A percentile compares a stretch with the other conserved stretches of the same genome.
These are phyloP conservation scores for Hypoxylon crocopeplum DNA, from an alignment of 495 filamentous ascomycete genomes.

Conservation along the genomic window DNA sequence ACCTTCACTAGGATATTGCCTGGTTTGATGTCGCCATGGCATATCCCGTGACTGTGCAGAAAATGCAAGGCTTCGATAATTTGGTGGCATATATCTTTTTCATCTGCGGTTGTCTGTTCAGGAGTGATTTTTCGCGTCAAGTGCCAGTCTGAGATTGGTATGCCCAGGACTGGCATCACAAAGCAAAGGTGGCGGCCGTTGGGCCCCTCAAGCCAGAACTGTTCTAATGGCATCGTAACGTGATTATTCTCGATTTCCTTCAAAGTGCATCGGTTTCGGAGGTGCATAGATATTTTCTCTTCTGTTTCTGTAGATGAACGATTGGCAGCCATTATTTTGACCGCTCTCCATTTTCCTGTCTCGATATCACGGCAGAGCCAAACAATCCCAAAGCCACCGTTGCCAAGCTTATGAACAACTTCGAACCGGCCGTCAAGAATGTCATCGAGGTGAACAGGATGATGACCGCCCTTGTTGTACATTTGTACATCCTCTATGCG, in stretches of 20 bases:
- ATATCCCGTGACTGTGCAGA: slow-evolving; percentile 29
- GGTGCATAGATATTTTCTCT: slow-evolving; percentile 7
- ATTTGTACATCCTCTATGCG: slow-evolving; percentile 15
- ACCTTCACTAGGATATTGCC: slow-evolving; percentile 36
- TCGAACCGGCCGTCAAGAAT: slow-evolving; percentile 47
- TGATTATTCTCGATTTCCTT: slow-evolving; percentile 9
- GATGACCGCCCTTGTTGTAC: slow-evolving; percentile 47
- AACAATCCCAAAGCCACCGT: slow-evolving; percentile 58
- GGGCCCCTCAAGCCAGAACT: slow-evolving; percentile 49
- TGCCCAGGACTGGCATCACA: slow-evolving; percentile 34
- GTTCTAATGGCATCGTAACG: slow-evolving; percentile 33
- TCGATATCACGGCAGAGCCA: slow-evolving; percentile 61
- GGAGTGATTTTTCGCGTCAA: background rate
- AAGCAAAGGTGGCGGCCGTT: slow-evolving; percentile 49
- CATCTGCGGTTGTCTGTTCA: background rate
- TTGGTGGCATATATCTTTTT: slow-evolving; percentile 36
- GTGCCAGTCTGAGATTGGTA: slow-evolving; percentile 1
- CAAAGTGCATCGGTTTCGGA: background rate
- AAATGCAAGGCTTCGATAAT: slow-evolving; percentile 26
- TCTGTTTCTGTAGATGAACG: slow-evolving; percentile 9
- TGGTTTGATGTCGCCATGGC: slow-evolving; percentile 40
- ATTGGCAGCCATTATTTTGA: slow-evolving; percentile 37
- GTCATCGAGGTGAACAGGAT: slow-evolving; percentile 59
- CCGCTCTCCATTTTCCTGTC: slow-evolving; percentile 31
- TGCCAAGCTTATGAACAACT: slow-evolving; percentile 62